Conservation (phyloP, 148 eudicot genomes). For the Nepenthes gracilis region DNA sequence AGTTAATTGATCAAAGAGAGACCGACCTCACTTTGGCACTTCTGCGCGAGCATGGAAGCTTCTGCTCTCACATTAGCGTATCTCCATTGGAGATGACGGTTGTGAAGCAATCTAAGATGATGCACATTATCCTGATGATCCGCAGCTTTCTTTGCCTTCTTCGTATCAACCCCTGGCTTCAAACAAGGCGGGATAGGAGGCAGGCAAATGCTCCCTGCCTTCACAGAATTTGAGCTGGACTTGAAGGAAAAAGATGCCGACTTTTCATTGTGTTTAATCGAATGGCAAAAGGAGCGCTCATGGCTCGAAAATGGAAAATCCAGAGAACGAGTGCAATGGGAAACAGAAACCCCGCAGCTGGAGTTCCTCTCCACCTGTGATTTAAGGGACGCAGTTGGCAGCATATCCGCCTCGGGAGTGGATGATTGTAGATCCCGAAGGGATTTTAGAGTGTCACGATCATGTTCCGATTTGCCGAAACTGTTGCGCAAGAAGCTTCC, state of each 20-base stretch:
- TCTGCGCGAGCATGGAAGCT: constrained; percentile 37
- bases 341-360: constrained; percentile 14
- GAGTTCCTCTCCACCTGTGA: background rate
- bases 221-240: constrained; percentile 12
- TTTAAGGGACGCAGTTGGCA: no score
- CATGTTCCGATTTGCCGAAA: background rate
- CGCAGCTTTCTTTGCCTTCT: constrained; percentile 30
- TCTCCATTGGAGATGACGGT: constrained; percentile 62
- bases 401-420: constrained; percentile 16
- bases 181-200: constrained; percentile 52
- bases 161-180: constrained; percentile 12
- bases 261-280: constrained; percentile 14
- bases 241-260: constrained; percentile 3
- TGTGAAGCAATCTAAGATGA: constrained; percentile 48
- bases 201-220: constrained; percentile 27
- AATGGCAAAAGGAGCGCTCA: constrained; percentile 13
- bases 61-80: constrained; percentile 63
- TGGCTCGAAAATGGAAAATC: constrained; percentile 25
- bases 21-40: constrained; percentile 66
- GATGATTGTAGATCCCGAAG: constrained; percentile 18
- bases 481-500: background rate
- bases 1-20: background rate
- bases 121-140: constrained; percentile 40
- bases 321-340: constrained; percentile 52
- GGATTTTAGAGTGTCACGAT: constrained; percentile 3